Percentiles rank a stretch among this genome's conserved stretches.
These are phyloP conservation scores for Butyriboletus appendiculatus DNA, from an alignment of 1,284 basidiomycete genomes.

Conservation along the genomic window DNA sequence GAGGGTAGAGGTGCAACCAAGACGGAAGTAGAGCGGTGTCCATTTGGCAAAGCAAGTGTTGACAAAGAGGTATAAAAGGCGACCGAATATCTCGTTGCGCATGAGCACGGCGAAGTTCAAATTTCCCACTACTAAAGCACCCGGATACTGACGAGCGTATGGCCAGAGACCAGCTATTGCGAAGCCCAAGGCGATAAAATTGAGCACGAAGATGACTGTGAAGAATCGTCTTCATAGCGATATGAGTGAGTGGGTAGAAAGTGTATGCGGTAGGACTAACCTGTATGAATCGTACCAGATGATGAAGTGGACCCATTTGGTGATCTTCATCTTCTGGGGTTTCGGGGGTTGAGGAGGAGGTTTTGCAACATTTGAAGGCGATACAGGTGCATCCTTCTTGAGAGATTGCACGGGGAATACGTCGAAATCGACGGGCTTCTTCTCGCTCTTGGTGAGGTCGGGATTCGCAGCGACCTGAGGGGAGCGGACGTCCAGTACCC, in stretches of 20 bases:
- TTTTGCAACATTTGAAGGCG: slow-evolving; percentile 26
- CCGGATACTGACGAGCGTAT: slow-evolving; percentile 58
- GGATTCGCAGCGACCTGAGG: slow-evolving; percentile 25
- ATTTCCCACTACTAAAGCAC: slow-evolving; percentile 61
- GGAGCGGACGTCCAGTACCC: slow-evolving; percentile 45
- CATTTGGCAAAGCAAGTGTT: slow-evolving; percentile 67
- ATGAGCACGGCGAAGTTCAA: slow-evolving; percentile 54
- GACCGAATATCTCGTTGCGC: slow-evolving; percentile 60
- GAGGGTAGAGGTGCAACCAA: slow-evolving; percentile 68
- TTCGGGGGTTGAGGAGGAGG: slow-evolving; percentile 30
- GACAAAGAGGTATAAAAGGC: slow-evolving; percentile 49
- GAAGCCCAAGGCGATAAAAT: slow-evolving; percentile 59
- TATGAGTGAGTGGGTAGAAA: not conserved
- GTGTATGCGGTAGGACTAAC: slow-evolving; percentile 31
- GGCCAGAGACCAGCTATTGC: slow-evolving; percentile 66
- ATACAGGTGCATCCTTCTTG: slow-evolving; percentile 43
- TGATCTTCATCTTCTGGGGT: slow-evolving; percentile 44
- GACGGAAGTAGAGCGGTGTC: slow-evolving; percentile 68
- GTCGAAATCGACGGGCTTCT: slow-evolving; percentile 35
- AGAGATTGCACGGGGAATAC: slow-evolving; percentile 36
- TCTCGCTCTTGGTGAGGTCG: slow-evolving; percentile 35
- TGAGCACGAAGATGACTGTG: slow-evolving; percentile 55
- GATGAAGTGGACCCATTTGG: slow-evolving; percentile 56
- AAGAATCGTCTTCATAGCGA: slow-evolving; percentile 59
- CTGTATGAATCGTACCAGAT: slow-evolving; percentile 75